Percentiles rank a stretch among this genome's conserved stretches.
These are phyloP conservation scores for Linum usitatissimum DNA, from an alignment of 345 rosid species.

Conservation along the genomic window DNA sequence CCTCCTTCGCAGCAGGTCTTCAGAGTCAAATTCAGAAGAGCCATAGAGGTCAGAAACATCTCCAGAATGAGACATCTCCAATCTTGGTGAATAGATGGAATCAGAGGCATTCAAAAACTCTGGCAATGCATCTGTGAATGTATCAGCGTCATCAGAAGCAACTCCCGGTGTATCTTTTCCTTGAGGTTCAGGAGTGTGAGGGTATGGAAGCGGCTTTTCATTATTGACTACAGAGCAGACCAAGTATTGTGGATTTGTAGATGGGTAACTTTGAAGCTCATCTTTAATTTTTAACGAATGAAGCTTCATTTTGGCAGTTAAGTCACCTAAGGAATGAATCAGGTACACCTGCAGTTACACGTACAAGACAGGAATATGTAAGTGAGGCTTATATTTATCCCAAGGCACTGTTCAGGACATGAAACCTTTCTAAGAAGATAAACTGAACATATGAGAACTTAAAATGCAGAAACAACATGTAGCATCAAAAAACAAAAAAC, in stretches of 20 bases:
- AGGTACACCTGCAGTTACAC: constrained; percentile 49
- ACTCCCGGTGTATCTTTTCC: constrained; percentile 30
- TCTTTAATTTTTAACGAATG: constrained; percentile 88
- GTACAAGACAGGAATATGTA: background rate
- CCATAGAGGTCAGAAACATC: constrained; percentile 27
- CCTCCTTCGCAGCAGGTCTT: constrained; percentile 42
- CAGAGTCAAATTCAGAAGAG: constrained; percentile 37
- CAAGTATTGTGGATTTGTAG: constrained; percentile 48
- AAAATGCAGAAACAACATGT: background rate
- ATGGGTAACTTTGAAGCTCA: constrained; percentile 61
- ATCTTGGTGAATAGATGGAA: constrained; percentile 29
- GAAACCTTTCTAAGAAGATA: background rate
- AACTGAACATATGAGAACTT: background rate
- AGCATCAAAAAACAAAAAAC: constrained; percentile 2
- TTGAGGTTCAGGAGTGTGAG: constrained; percentile 22
- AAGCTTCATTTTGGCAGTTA: constrained; percentile 69
- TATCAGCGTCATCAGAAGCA: constrained; percentile 67
- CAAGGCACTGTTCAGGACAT: background rate
- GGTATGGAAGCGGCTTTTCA: constrained; percentile 33
- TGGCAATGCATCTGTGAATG: constrained; percentile 81
- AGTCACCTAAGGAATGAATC: constrained; percentile 56
- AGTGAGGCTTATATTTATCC: background rate
- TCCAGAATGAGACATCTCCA: constrained; percentile 36
- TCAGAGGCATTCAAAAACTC: constrained; percentile 68
- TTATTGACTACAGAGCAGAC: constrained; percentile 70